phyloP scores from a whole-genome alignment of 257 asterid genomes.

The Solanum clarkiae region DNA sequence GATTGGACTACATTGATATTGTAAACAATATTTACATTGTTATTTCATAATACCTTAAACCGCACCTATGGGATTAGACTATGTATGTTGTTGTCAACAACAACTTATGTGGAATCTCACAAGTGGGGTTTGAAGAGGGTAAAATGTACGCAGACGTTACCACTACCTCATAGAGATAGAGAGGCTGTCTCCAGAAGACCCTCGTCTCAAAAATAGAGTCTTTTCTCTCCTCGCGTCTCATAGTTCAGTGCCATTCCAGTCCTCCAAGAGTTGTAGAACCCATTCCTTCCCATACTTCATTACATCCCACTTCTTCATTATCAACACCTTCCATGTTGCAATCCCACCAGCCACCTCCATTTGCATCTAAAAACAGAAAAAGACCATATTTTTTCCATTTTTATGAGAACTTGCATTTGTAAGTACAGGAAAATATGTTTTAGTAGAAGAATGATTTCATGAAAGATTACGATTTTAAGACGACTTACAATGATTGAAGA shows the following conservation, averaged over 20 bases:
- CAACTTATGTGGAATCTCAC: neutral
- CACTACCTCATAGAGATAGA: too few species aligned
- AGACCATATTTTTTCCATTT: neutral
- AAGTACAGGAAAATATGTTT: neutral
- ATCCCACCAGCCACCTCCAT: slow-evolving; percentile 91
- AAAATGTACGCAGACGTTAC: too few species aligned
- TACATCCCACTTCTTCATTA: slow-evolving; percentile 73
- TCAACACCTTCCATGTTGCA: slow-evolving; percentile 80
- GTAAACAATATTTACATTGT: neutral
- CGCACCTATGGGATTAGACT: neutral
- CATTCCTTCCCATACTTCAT: slow-evolving; percentile 69
- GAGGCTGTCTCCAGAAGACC: too few species aligned
- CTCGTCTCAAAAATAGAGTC: neutral
- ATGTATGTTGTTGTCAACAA: neutral
- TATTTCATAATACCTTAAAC: too few species aligned
- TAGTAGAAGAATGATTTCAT: neutral
- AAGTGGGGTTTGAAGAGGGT: too few species aligned
- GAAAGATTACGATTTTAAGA: neutral
- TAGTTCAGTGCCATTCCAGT: slow-evolving; percentile 39
- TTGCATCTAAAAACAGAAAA: slow-evolving; percentile 39
- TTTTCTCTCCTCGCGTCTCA: neutral
- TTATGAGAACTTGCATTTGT: neutral
- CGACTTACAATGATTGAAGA: slow-evolving; percentile 55
- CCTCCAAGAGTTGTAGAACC: slow-evolving; percentile 75
- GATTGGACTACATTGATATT: neutral